Base-by-base conservation (phyloP, 1,284 basidiomycete genomes). In the Chondrostereum purpureum region DNA sequence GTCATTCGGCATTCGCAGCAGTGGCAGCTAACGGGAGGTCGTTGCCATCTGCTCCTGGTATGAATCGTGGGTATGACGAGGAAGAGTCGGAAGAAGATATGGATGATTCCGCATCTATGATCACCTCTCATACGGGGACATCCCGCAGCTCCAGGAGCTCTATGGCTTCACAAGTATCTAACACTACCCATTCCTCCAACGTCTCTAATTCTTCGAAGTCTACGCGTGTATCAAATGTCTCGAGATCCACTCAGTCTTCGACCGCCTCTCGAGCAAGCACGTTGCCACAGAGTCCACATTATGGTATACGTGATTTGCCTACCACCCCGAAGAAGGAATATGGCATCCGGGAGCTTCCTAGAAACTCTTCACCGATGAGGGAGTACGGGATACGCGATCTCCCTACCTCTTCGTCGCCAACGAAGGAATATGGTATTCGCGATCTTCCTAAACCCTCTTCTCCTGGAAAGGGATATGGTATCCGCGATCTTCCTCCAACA, bases 221-320 rank as follows among this genome's bases (percentile, higher is more conserved):
- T n/a, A n/a, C n/a, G n/a, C n/a, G n/a, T n/a, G n/a, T n/a, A n/a
- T n/a, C n/a, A n/a, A n/a, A n/a, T n/a, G n/a, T n/a, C n/a, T n/a
- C n/a, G n/a, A n/a, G n/a, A n/a, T n/a, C n/a, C n/a, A n/a, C n/a
- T 31, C 27, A n/a, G 27, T 31, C 8, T 31, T 8, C 27, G 27
- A 31, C 8, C 27, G 27, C 27, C 8, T 31, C 27, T 8, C n/a
- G 8, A n/a, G n/a, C 27, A n/a, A 31, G 27, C 27, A 8, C 27
- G 8, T 17, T 21, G 10, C 42, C 42, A 14, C 42, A 18, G 3
- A 43, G 42, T 20, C 42, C 42, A 2, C 22, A 16, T 14, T 43
- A 43, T 34, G 42, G 42, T 10, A 43, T 43, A 5, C 21, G 22
- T 10, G 42, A 43, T 34, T 34, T 43, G 27, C 42, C 39, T 4